Conservation (phyloP, 495 filamentous ascomycete genomes). For the Neurospora sp. region DNA sequence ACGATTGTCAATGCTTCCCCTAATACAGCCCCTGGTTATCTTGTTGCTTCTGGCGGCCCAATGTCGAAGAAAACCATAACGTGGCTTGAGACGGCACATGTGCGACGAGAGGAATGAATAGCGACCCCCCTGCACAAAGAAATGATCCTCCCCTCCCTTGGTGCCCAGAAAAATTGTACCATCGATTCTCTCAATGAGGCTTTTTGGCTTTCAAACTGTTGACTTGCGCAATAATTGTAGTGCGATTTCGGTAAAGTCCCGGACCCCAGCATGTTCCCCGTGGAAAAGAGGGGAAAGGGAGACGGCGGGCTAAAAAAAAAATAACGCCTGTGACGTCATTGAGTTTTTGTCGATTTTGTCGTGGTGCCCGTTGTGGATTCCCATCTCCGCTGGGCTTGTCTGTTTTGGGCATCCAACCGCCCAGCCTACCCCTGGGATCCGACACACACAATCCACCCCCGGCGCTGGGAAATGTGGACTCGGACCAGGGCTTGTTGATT, state of each 20-base stretch:
- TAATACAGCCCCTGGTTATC: background rate
- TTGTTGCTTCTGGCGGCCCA: background rate
- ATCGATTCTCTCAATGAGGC: background rate
- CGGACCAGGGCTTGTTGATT: background rate
- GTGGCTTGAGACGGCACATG: background rate
- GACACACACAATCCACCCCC: background rate
- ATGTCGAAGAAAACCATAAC: background rate
- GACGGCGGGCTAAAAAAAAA: background rate
- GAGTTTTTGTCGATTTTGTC: background rate
- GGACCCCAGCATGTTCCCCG: background rate
- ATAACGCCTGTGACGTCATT: background rate
- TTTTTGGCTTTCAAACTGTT: background rate
- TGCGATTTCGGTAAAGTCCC: background rate
- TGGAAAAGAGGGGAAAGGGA: background rate
- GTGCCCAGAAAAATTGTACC: background rate
- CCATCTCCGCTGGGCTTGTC: background rate
- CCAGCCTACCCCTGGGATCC: background rate
- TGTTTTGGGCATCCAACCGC: background rate
- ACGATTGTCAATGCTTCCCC: background rate
- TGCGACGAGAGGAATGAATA: background rate
- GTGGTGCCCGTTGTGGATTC: background rate
- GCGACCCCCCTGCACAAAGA: background rate
- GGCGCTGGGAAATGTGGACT: background rate
- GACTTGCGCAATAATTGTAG: background rate
- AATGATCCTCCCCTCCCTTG: background rate